Percentiles rank a stretch among this genome's conserved stretches.
phyloP scores from a whole-genome alignment of 352 stramenopile species.

The Blastocystis sp. region DNA sequence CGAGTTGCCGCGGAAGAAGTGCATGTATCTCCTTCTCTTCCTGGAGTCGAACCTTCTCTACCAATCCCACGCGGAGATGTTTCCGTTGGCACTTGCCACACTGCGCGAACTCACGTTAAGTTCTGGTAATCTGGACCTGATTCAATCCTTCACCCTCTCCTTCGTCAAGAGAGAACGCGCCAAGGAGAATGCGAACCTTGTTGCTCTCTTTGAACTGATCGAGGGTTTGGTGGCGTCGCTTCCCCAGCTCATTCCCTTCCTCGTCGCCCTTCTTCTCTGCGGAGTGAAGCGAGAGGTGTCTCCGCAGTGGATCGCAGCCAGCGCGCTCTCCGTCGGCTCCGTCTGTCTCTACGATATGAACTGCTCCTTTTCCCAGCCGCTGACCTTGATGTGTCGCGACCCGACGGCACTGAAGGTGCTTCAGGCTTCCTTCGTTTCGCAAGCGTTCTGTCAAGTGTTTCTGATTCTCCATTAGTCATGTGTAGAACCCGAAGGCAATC shows the following conservation, averaged over 20 bases:
- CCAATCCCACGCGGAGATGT: background rate
- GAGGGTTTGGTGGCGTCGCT: background rate
- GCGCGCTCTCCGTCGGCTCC: background rate
- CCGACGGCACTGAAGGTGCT: no score
- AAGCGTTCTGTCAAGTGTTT: background rate
- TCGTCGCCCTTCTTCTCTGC: background rate
- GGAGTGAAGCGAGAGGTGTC: background rate
- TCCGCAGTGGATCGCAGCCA: background rate
- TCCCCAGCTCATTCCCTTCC: background rate
- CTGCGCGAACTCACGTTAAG: background rate
- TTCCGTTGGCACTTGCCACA: background rate
- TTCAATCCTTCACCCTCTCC: background rate
- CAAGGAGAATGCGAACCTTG: no score
- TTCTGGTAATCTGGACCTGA: background rate
- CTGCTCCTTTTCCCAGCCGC: background rate
- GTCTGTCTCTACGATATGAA: background rate
- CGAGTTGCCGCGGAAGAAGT: background rate
- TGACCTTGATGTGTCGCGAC: background rate
- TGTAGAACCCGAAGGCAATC: background rate
- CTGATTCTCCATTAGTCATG: background rate
- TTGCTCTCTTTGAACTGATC: background rate
- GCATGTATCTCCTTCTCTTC: slow-evolving; percentile 3
- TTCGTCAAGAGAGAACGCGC: slow-evolving; percentile 22
- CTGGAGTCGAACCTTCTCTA: background rate
- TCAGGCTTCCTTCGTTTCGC: background rate